Evolutionary conservation across 2,329 filamentous ascomycete genomes (phyloP), one percentile per base, ranked within the genome.

Genomic region (Polytolypa hystricis): DNA sequence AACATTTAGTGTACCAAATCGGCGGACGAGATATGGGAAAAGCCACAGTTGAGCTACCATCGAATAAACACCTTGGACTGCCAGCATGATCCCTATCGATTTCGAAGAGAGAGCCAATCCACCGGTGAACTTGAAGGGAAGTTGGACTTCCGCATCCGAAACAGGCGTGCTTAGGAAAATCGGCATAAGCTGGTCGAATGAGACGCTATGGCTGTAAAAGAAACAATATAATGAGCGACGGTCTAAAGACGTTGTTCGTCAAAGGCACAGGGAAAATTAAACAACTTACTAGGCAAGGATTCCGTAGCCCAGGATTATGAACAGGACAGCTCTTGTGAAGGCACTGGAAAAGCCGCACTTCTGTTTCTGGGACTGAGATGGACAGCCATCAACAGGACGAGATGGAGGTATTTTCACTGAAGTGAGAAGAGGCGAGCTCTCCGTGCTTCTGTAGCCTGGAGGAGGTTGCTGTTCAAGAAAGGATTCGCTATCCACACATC

Each of bases 131-230:
- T 82, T 81, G 67, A 98, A 91, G 0, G 89, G 89, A 2, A 94
- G 71, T 9, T 70, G 44, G 50, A 67, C 61, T n/a, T 61, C 49
- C 11, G 60, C 56, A 18, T 67, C 44, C 53, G 73, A 60, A 52
- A 71, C 54, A 51, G 70, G 56, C 30, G 84, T 84, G 58, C 83
- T 89, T 53, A 98, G 75, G 48, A 98, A 85, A 2, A 95, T 83
- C 0, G 91, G 89, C 49, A 96, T 79, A 33, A 96, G 73, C 53
- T 94, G 84, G 60, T 98, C 91, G 50, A 93, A 91, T 0, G 87
- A 93, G 62, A 98, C 95, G 9, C 89, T 95, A 64, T 96, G 89
- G 65, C 87, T 94, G 52, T 27, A 43, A 20, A 18, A 20, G 9
- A 30, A 32, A 52, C 55, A 44, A 60, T n/a, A n/a, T n/a, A n/a